Conservation (phyloP, 2,329 filamentous ascomycete species). For the Coniochaeta prunicola region DNA sequence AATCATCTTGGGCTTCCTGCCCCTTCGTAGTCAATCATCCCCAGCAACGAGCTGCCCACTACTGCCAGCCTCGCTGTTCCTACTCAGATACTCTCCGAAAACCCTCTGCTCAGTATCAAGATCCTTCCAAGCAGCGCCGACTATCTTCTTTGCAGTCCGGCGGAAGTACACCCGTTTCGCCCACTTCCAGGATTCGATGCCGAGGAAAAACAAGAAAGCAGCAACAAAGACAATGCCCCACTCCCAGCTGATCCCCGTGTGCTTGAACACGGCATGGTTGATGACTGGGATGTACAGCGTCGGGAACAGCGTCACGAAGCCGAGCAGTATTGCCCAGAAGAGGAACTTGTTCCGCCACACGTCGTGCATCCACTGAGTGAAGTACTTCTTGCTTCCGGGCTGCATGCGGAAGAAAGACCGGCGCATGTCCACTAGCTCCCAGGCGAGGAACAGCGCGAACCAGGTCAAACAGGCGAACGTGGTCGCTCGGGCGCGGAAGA, state of each 20-base stretch:
- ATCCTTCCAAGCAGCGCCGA: slow-evolving; percentile 22
- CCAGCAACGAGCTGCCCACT: slow-evolving; percentile 1
- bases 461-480: slow-evolving; percentile 65
- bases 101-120: slow-evolving; percentile 31
- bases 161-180: slow-evolving; percentile 35
- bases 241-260: slow-evolving; percentile 61
- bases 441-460: slow-evolving; percentile 60
- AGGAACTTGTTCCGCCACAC: slow-evolving; percentile 63
- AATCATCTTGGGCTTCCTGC: slow-evolving; percentile 10
- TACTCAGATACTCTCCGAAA: no score
- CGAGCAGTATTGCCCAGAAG: slow-evolving; percentile 55
- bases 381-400: slow-evolving; percentile 39
- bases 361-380: slow-evolving; percentile 47
- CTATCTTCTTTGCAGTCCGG: slow-evolving; percentile 17
- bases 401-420: slow-evolving; percentile 64
- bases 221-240: slow-evolving; percentile 63
- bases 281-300: slow-evolving; percentile 62
- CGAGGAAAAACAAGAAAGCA: slow-evolving; percentile 50
- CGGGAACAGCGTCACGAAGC: slow-evolving; percentile 53
- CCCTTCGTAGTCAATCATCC: slow-evolving; percentile 17
- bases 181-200: slow-evolving; percentile 63
- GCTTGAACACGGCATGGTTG: slow-evolving; percentile 62
- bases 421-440: slow-evolving; percentile 67
- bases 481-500: slow-evolving; percentile 60
- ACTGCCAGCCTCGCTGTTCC: slow-evolving; percentile 3